phyloP scores from a whole-genome alignment of 2,329 filamentous ascomycete species.

The Elsinoe australis region DNA sequence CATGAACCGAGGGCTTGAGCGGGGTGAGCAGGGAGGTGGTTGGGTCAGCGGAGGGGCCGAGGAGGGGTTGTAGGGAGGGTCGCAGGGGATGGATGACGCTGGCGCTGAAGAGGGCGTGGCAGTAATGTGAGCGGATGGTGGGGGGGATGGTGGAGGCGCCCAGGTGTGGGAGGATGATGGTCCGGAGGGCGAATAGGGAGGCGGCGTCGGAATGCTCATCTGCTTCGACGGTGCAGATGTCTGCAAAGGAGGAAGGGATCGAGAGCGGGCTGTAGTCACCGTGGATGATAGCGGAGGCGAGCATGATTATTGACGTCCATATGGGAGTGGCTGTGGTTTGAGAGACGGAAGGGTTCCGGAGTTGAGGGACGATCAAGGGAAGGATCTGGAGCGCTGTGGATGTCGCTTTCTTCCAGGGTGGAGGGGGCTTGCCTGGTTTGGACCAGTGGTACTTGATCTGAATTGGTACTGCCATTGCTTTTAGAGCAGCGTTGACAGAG shows the following conservation, averaged over 20 bases:
- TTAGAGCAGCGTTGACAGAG: conserved; percentile 57
- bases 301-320: conserved; percentile 47
- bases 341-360: conserved; percentile 7
- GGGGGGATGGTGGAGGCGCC: conserved; percentile 60
- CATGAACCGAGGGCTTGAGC: conserved; percentile 64
- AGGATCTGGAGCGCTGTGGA: conserved; percentile 58
- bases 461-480: conserved; percentile 62
- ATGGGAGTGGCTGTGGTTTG: conserved; percentile 23
- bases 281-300: conserved; percentile 61
- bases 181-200: conserved; percentile 61
- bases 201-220: conserved; percentile 78
- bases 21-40: conserved; percentile 56
- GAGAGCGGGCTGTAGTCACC: conserved; percentile 48
- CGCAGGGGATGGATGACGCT: conserved; percentile 65
- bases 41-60: conserved; percentile 46
- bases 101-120: conserved; percentile 67
- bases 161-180: conserved; percentile 66
- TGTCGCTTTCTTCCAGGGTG: conserved; percentile 76
- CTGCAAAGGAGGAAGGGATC: conserved; percentile 26
- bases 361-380: conserved; percentile 32
- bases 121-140: conserved; percentile 59
- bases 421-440: conserved; percentile 59
- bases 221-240: conserved; percentile 39
- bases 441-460: conserved; percentile 72
- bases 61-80: conserved; percentile 50